A percentile compares a stretch with the other conserved stretches of the same genome.
phyloP scores from a whole-genome alignment of 1,284 basidiomycete species.

The Naganishia liquefaciens region DNA sequence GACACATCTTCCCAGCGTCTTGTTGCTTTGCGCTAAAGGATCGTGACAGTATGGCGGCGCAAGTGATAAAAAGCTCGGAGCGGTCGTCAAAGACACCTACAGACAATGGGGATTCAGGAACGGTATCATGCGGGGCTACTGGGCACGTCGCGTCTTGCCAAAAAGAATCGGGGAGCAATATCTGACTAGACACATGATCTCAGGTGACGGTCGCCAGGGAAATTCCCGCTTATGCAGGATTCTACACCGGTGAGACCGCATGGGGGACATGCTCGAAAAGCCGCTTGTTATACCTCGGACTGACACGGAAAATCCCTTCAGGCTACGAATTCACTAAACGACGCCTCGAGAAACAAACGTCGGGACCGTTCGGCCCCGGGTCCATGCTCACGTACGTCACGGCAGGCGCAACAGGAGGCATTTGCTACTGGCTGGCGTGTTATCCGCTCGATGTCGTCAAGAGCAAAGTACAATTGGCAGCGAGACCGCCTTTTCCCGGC shows the following conservation, averaged over 20 bases:
- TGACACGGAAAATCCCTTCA: constrained; percentile 58
- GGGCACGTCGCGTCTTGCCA: constrained; percentile 61
- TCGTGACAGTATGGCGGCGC: constrained; percentile 54
- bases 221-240: constrained; percentile 93
- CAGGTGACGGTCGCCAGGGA: constrained; percentile 89
- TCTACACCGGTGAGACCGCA: constrained; percentile 52
- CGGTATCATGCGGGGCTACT: constrained; percentile 95
- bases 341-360: constrained; percentile 59
- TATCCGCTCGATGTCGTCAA: constrained; percentile 93
- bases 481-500: constrained; percentile 71
- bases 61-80: constrained; percentile 72
- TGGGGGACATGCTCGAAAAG: constrained; percentile 22
- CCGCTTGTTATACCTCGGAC: neutral
- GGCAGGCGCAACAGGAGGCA: constrained; percentile 84
- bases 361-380: constrained; percentile 34
- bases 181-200: neutral
- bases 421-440: constrained; percentile 90
- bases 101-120: constrained; percentile 74
- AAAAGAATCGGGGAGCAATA: neutral
- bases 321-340: constrained; percentile 89
- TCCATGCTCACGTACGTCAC: constrained; percentile 72
- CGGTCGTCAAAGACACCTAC: constrained; percentile 79
- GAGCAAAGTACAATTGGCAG: constrained; percentile 79
- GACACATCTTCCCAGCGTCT: neutral
- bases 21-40: neutral